phyloP scores from a whole-genome alignment of 306 rosid genomes.

The Vicia faba region DNA sequence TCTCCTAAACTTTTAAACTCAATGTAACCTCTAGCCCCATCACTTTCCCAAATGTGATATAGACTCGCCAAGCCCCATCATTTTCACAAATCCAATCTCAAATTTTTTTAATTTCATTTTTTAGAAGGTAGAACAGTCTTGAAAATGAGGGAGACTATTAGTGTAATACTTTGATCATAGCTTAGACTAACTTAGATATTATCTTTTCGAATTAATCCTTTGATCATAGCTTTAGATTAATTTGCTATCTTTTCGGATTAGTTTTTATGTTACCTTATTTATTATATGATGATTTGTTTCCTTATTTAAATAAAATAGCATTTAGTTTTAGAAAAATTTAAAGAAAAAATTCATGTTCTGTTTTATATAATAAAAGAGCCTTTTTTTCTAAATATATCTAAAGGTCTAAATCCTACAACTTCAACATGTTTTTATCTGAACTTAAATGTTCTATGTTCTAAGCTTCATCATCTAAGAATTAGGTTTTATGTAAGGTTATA shows the following conservation, averaged over 20 bases:
- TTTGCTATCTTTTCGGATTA: background rate
- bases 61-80: background rate
- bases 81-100: background rate
- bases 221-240: background rate
- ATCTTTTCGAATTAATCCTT: background rate
- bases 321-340: background rate
- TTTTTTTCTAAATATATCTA: no score
- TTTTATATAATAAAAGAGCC: no score
- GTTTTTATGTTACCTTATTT: background rate
- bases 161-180: background rate
- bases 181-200: background rate
- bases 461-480: no score
- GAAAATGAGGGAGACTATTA: background rate
- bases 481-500: no score
- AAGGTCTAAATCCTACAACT: no score
- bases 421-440: no score
- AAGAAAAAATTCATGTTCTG: background rate
- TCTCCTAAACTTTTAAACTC: background rate
- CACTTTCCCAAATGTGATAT: background rate
- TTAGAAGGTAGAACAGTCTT: background rate
- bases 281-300: slow-evolving; percentile 9
- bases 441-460: no score
- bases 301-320: slow-evolving; percentile 3
- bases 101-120: background rate
- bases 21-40: background rate